Evolutionary conservation across 2,329 filamentous ascomycete genomes (phyloP), one percentile per base, ranked within the genome.

Genomic region (Alternaria triticina): DNA sequence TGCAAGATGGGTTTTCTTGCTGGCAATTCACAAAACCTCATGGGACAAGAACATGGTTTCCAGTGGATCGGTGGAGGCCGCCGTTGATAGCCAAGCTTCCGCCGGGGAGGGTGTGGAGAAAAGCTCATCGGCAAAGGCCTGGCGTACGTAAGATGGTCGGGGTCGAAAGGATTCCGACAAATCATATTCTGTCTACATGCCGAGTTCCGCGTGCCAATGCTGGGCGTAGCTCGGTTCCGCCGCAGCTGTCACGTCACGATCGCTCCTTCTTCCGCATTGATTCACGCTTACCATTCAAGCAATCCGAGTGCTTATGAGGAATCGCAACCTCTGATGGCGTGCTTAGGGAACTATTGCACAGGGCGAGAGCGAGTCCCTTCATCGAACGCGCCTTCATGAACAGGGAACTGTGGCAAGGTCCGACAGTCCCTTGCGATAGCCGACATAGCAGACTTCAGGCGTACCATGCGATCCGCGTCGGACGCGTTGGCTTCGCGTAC

Each of bases 201-300:
- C 72, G 73, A 54, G 50, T 70, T 69, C 72, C 70, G 72, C 60
- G 57, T 67, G 66, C 67, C 65, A 59, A 70, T 54, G 46, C 72
- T 76, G 62, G 72, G 72, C 71, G 66, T 54, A 20, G 56, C 70
- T 74, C 74, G 70, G 73, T 69, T 62, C 70, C 67, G 70, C 67
- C 67, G 49, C 54, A 27, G 25, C 54, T 54, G 62, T 63, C 57
- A 59, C 47, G 23, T 63, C 50, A 50, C 60, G 28, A 27, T 43
- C 27, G 47, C 33, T 56, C 44, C 44, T 49, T 62, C 50, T 30
- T 28, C 56, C 45, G 25, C 22, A 25, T 56, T 22, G 43, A 57
- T 20, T 63, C 45, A 59, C 28, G 56, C 28, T 49, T 55, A 59
- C 36, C 20, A 57, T 45, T 25, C 17, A 23, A 44, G 27, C 23